phyloP scores from a whole-genome alignment of 208 protist genomes.

The Tritrichomonas musculus region DNA sequence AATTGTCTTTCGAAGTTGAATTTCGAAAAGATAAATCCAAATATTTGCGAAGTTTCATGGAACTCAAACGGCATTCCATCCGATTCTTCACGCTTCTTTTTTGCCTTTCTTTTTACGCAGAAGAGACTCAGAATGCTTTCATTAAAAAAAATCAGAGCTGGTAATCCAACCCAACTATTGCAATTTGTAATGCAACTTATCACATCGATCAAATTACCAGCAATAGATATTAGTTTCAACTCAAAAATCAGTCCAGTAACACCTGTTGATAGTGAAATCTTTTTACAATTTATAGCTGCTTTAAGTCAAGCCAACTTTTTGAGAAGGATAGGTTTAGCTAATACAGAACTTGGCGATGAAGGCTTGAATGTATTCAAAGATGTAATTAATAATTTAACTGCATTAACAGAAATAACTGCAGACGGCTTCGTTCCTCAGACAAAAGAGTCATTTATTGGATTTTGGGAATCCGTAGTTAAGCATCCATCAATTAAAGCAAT shows the following conservation, averaged over 20 bases:
- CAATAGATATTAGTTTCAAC: neutral
- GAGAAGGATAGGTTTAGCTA: neutral
- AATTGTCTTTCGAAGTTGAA: neutral
- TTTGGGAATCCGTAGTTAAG: neutral
- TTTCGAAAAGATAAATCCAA: neutral
- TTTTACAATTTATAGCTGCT: neutral
- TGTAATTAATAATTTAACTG: neutral
- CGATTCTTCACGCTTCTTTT: neutral
- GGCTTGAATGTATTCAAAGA: neutral
- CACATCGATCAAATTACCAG: neutral
- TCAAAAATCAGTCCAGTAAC: too few species aligned
- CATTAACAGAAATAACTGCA: neutral
- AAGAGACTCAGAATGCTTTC: neutral
- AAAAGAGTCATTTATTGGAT: neutral
- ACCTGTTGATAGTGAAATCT: neutral
- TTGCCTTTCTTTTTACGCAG: neutral
- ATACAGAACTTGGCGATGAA: neutral
- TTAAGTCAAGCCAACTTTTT: neutral
- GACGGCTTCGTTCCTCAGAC: neutral
- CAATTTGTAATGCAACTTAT: neutral
- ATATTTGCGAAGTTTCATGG: neutral
- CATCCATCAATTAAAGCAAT: neutral
- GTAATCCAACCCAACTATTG: neutral
- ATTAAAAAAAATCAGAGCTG: neutral
- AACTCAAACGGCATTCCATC: neutral